Conservation (phyloP, 2,329 filamentous ascomycete genomes). For the Cladosporium phlei region DNA sequence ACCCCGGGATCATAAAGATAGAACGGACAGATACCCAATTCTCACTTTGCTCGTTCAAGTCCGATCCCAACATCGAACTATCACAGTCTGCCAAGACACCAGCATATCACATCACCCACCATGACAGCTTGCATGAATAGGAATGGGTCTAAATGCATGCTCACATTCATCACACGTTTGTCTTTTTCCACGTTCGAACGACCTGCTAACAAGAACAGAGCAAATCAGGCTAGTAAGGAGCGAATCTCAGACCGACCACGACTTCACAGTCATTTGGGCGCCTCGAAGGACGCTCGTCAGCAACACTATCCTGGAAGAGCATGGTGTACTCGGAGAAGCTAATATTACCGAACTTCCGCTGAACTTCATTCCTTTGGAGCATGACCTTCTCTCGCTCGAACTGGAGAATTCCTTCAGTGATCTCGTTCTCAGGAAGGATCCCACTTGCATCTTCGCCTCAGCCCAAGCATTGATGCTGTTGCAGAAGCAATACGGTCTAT, state of each 20-base stretch:
- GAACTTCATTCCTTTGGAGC: conserved; percentile 86
- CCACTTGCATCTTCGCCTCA: conserved; percentile 81
- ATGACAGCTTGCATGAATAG: conserved; percentile 1
- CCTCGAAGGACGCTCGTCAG: conserved; percentile 87
- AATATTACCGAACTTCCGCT: conserved; percentile 82
- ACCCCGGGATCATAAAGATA: conserved; percentile 54
- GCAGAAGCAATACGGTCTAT: conserved; percentile 85
- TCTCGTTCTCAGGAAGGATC: conserved; percentile 84
- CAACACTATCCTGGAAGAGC: conserved; percentile 86
- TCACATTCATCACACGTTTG: not conserved
- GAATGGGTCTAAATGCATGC: conserved; percentile 13
- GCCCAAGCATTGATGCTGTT: conserved; percentile 92
- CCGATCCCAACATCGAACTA: conserved; percentile 32
- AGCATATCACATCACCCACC: conserved; percentile 14
- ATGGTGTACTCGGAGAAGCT: conserved; percentile 86
- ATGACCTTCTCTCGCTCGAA: conserved; percentile 86
- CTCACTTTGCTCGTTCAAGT: conserved; percentile 50
- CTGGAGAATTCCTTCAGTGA: conserved; percentile 82
- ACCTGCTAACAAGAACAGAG: conserved; percentile 48
- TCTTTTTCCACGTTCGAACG: not conserved
- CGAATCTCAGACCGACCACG: conserved; percentile 84
- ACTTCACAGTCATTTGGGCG: conserved; percentile 96
- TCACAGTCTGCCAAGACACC: conserved; percentile 14
- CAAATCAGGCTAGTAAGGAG: conserved; percentile 87
- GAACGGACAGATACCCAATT: conserved; percentile 50